phyloP scores from a whole-genome alignment of 1,284 basidiomycete genomes.

The Cryptococcus sp. region DNA sequence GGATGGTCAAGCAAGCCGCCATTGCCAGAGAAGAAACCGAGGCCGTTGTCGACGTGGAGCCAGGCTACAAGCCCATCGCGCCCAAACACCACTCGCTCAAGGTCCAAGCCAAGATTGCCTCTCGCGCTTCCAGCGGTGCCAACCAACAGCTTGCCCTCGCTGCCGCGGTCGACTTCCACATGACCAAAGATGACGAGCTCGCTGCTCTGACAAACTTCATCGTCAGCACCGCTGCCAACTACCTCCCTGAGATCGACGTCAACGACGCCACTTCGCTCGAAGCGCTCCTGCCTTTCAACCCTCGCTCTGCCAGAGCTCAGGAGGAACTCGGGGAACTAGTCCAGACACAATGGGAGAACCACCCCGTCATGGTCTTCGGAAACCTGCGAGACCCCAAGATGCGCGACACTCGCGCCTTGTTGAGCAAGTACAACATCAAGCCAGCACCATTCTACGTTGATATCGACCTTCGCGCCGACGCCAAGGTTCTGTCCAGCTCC shows the following conservation, averaged over 20 bases:
- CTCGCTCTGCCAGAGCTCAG: slow-evolving; percentile 14
- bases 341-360: slow-evolving; percentile 25
- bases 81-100: slow-evolving; percentile 28
- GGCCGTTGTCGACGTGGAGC: slow-evolving; percentile 21
- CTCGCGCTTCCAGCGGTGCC: slow-evolving; percentile 6
- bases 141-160: slow-evolving; percentile 5
- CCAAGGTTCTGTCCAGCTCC: slow-evolving; percentile 14
- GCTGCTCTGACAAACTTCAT: slow-evolving; percentile 31
- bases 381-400: slow-evolving; percentile 30
- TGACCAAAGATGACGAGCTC: slow-evolving; percentile 27
- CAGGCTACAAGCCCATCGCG: slow-evolving; percentile 19
- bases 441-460: slow-evolving; percentile 30
- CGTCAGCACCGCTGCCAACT: slow-evolving; percentile 26
- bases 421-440: slow-evolving; percentile 25
- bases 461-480: slow-evolving; percentile 26
- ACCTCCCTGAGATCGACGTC: slow-evolving; percentile 18
- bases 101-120: slow-evolving; percentile 18
- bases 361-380: slow-evolving; percentile 28
- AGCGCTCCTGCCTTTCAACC: slow-evolving; percentile 26
- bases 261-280: slow-evolving; percentile 19
- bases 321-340: slow-evolving; percentile 25
- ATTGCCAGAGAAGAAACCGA: slow-evolving; percentile 18
- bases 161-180: slow-evolving; percentile 10
- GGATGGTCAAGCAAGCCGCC: slow-evolving; percentile 21
- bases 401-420: slow-evolving; percentile 18